These are phyloP conservation scores for Fusarium oligoseptatum DNA, from an alignment of 2,329 filamentous ascomycete species.

Conservation along the genomic window DNA sequence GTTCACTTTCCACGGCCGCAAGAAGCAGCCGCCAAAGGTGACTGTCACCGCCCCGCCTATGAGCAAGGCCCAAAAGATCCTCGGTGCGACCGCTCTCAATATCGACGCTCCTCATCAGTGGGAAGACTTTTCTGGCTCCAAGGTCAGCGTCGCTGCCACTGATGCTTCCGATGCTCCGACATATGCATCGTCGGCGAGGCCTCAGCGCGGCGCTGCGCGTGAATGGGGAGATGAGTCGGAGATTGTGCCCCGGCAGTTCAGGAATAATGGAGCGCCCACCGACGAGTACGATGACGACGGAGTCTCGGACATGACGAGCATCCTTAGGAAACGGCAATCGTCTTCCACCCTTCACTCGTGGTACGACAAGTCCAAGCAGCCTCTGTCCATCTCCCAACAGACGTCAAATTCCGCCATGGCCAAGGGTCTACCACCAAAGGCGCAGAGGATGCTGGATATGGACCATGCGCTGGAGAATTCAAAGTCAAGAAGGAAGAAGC, in stretches of 20 bases:
- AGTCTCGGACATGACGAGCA: constrained; percentile 58
- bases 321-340: constrained; percentile 63
- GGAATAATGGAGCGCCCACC: constrained; percentile 24
- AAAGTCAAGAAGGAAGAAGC: constrained; percentile 56
- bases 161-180: constrained; percentile 27
- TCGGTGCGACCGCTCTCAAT: constrained; percentile 43
- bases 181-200: constrained; percentile 24
- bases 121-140: constrained; percentile 42
- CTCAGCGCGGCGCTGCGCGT: constrained; percentile 26
- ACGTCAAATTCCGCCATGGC: constrained; percentile 71
- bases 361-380: constrained; percentile 69
- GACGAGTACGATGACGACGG: constrained; percentile 45
- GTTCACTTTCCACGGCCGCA: constrained; percentile 47
- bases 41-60: constrained; percentile 45
- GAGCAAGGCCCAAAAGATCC: constrained; percentile 47
- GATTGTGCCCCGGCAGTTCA: constrained; percentile 43
- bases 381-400: constrained; percentile 70
- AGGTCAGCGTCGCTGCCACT: constrained; percentile 34
- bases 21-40: constrained; percentile 47
- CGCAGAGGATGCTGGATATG: constrained; percentile 61
- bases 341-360: constrained; percentile 68
- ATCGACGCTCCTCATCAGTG: constrained; percentile 39
- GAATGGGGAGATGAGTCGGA: constrained; percentile 48
- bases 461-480: constrained; percentile 49
- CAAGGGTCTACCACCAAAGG: constrained; percentile 65